A percentile compares a stretch with the other conserved stretches of the same genome.
Conservation (phyloP, 352 stramenopile genomes). For the Phytophthora capsici region DNA sequence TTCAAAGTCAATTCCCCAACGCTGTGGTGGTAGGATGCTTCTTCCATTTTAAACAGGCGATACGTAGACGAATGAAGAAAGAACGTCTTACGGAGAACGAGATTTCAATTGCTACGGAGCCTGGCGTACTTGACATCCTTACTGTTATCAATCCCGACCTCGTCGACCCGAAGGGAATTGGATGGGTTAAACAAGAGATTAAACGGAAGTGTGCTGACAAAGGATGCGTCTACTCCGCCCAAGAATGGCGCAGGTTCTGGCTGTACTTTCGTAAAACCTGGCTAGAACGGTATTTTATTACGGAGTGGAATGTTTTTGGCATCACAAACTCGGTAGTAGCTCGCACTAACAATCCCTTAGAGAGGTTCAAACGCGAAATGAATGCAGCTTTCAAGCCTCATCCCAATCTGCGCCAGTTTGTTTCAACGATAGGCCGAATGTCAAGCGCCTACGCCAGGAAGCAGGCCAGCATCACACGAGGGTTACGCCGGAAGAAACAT, state of each 20-base stretch:
- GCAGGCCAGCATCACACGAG: conserved; percentile 2
- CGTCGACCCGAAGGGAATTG: conserved; percentile 7
- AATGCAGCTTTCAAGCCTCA: conserved; percentile 34
- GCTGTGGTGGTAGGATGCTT: conserved; percentile 11
- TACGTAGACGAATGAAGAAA: conserved; percentile 4
- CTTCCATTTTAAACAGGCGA: conserved; percentile 18
- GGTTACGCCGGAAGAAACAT: conserved; percentile 4
- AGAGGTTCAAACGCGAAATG: conserved; percentile 33
- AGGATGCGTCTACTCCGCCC: background rate
- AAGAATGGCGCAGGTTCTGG: conserved; percentile 17
- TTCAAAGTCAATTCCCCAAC: conserved; percentile 2
- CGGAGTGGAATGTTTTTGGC: conserved; percentile 24
- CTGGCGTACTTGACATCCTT: conserved; percentile 1
- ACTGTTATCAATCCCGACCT: too few species aligned
- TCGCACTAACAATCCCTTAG: conserved; percentile 30
- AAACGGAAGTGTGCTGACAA: background rate
- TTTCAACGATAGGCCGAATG: conserved; percentile 9
- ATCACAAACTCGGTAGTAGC: conserved; percentile 20
- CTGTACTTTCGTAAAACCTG: conserved; percentile 23
- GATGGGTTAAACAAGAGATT: conserved; percentile 10
- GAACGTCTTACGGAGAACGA: background rate
- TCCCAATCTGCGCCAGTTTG: conserved; percentile 17
- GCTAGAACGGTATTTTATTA: conserved; percentile 6
- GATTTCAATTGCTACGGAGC: conserved; percentile 3
- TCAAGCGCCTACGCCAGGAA: background rate